Base-by-base conservation (phyloP, 768 basidiomycete genomes). In the Mycena alexandri region DNA sequence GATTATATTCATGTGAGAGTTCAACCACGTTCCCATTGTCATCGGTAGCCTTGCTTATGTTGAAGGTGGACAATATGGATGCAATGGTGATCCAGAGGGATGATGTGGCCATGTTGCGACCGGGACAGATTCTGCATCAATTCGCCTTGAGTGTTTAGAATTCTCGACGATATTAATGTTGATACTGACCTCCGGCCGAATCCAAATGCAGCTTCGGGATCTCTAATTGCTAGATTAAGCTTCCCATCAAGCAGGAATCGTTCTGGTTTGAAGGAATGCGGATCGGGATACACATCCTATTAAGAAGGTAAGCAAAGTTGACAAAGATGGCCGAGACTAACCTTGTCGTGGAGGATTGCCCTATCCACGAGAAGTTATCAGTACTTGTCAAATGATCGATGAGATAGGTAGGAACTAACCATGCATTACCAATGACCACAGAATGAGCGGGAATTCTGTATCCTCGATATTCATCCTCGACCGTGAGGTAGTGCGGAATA, bases 61-160 rank as follows among this genome's bases (percentile, higher is more conserved):
- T n/a, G 38, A 62, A 62, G 51, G 44, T 46, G 13, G 52, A 50
- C 11, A 62, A 34, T 0, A 53, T 17, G 11, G 61, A 62, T 22
- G 34, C 38, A 10, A 62, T 33, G 12, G 43, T 36, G 22, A 62
- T 62, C 29, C 25, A 53, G 42, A 62, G 38, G n/a, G 61, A 62
- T 11, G 48, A 33, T 25, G 16, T 44, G 21, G 61, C 42, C 44
- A 62, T 36, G 42, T 62, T 41, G 8, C 61, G 36, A 17, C 50
- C 61, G 2, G 61, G 61, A 24, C 52, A 62, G 11, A 46, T 5
- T 54, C 61, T 53, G 24, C 19, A 24, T 33, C 21, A 43, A 13
- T 38, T 29, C 29, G 29, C 29, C 29, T 29, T 29, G 3, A 29
- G 38, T 6, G 34, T 36, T 36, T 5, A 36, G 34, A 6, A 38